Percentiles rank a stretch among this genome's conserved stretches.
phyloP scores from a whole-genome alignment of 805 yeast species.

The Saturnispora silvae region DNA sequence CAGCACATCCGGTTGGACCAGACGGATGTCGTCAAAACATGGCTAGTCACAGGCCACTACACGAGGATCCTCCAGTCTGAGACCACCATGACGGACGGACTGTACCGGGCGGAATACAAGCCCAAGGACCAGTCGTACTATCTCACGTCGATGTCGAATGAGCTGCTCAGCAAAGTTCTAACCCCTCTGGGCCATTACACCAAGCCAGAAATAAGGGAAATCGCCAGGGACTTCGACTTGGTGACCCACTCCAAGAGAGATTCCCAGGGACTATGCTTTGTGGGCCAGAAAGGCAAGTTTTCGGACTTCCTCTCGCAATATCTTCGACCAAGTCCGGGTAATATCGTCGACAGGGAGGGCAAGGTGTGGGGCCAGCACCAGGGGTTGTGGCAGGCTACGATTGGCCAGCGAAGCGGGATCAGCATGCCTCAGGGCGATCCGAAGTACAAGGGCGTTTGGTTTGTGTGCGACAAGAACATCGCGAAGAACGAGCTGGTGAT shows the following conservation, averaged over 20 bases:
- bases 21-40: constrained; percentile 35
- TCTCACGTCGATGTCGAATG: constrained; percentile 51
- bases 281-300: constrained; percentile 53
- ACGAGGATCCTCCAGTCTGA: constrained; percentile 39
- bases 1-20: constrained; percentile 32
- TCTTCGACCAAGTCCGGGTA: constrained; percentile 63
- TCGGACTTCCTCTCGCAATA: constrained; percentile 66
- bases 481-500: constrained; percentile 67
- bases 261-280: constrained; percentile 93
- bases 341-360: constrained; percentile 69
- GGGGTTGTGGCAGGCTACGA: constrained; percentile 92
- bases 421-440: constrained; percentile 89
- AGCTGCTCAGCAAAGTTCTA: constrained; percentile 38
- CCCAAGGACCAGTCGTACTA: constrained; percentile 88
- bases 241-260: constrained; percentile 75
- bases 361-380: constrained; percentile 67
- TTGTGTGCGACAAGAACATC: constrained; percentile 59
- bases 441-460: constrained; percentile 70
- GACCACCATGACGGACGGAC: constrained; percentile 31
- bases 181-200: constrained; percentile 74
- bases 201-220: constrained; percentile 62
- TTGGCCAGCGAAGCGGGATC: constrained; percentile 76
- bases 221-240: constrained; percentile 47
- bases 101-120: constrained; percentile 47
- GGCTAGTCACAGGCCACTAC: constrained; percentile 89